phyloP scores from a whole-genome alignment of 2,329 filamentous ascomycete genomes.

The Orbilia brochopaga region DNA sequence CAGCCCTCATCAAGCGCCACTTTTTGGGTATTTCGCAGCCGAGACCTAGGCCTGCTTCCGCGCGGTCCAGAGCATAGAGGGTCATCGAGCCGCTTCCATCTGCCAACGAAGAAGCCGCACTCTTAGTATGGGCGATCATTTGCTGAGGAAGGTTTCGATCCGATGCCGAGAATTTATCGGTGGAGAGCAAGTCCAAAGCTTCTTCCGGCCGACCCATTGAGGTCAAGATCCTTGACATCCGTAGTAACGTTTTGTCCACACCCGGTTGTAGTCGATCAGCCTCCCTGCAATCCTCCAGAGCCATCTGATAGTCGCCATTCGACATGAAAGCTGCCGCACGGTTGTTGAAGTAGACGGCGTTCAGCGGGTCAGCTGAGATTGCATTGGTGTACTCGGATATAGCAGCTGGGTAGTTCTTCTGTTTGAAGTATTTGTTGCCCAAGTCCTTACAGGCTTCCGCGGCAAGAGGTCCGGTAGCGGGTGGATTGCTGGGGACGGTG shows the following conservation, averaged over 20 bases:
- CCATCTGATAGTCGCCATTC: slow-evolving; percentile 65
- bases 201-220: slow-evolving; percentile 84
- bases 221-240: slow-evolving; percentile 87
- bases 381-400: slow-evolving; percentile 96
- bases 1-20: slow-evolving; percentile 90
- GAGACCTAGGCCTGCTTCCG: slow-evolving; percentile 76
- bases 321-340: slow-evolving; percentile 78
- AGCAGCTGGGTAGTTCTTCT: slow-evolving; percentile 83
- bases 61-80: slow-evolving; percentile 87
- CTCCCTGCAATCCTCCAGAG: slow-evolving; percentile 82
- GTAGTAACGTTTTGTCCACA: slow-evolving; percentile 85
- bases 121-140: slow-evolving; percentile 81
- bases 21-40: slow-evolving; percentile 83
- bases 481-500: not conserved
- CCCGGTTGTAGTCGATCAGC: slow-evolving; percentile 82
- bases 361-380: slow-evolving; percentile 82
- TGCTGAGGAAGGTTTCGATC: slow-evolving; percentile 81
- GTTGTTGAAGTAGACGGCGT: slow-evolving; percentile 90
- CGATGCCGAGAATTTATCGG: slow-evolving; percentile 49
- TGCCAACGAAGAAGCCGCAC: slow-evolving; percentile 77
- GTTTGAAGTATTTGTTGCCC: slow-evolving; percentile 97
- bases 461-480: slow-evolving; percentile 64
- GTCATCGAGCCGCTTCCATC: slow-evolving; percentile 86
- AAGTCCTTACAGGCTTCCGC: slow-evolving; percentile 90
- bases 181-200: slow-evolving; percentile 70